phyloP scores from a whole-genome alignment of 2,329 filamentous ascomycete species.

The Phyllosticta citrichinensis region DNA sequence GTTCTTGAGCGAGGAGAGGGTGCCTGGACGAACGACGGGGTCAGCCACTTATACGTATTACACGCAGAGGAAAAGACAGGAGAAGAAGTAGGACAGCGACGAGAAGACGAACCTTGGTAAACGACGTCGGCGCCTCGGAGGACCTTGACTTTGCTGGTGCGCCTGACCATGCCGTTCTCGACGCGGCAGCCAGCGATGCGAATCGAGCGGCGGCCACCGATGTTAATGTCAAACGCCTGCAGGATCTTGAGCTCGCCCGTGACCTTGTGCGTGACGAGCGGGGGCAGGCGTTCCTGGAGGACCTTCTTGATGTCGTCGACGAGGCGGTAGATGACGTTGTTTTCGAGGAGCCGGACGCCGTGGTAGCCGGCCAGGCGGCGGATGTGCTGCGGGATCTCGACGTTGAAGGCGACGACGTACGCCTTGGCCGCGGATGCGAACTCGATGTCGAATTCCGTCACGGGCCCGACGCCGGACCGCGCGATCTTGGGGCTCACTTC shows the following conservation, averaged over 20 bases:
- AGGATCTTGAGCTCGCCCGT: conserved; percentile 80
- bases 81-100: neutral
- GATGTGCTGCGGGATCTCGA: conserved; percentile 56
- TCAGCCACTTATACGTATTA: neutral
- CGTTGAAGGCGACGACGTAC: conserved; percentile 80
- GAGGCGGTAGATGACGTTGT: conserved; percentile 77
- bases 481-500: conserved; percentile 73
- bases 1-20: conserved; percentile 73
- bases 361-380: conserved; percentile 57
- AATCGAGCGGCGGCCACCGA: conserved; percentile 59
- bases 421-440: conserved; percentile 70
- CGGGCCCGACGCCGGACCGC: conserved; percentile 63
- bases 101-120: conserved; percentile 63
- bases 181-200: conserved; percentile 83
- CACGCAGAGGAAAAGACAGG: neutral
- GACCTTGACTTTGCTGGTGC: conserved; percentile 57
- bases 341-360: conserved; percentile 69
- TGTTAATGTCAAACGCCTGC: conserved; percentile 73
- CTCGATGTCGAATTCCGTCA: conserved; percentile 81
- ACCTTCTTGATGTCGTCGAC: conserved; percentile 60
- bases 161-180: conserved; percentile 64
- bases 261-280: conserved; percentile 57
- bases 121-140: conserved; percentile 57
- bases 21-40: conserved; percentile 43
- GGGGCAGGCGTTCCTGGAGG: conserved; percentile 60